Percentiles rank a stretch among this genome's conserved stretches.
phyloP scores from a whole-genome alignment of 2,329 filamentous ascomycete genomes.

The Dryadomyces quercivorus region DNA sequence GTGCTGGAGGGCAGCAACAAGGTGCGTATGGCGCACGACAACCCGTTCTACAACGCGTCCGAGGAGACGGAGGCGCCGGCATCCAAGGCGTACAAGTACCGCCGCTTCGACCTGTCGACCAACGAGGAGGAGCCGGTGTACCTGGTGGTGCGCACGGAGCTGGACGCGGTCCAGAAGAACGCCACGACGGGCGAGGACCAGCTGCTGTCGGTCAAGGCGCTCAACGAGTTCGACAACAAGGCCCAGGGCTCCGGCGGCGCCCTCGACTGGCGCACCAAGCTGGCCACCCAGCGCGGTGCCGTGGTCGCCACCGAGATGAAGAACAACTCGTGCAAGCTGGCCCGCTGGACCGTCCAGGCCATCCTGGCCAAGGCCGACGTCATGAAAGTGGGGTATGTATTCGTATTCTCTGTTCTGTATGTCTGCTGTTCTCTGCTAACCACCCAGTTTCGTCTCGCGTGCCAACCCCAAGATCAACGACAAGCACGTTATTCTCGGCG shows the following conservation, averaged over 20 bases:
- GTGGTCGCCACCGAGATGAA: conserved; percentile 99
- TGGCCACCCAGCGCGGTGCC: conserved; percentile 87
- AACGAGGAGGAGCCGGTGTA: conserved; percentile 92
- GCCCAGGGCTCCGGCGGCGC: conserved; percentile 90
- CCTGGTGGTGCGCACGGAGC: conserved; percentile 84
- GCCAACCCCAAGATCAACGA: conserved; percentile 85
- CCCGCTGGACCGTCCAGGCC: conserved; percentile 92
- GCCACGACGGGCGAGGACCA: conserved; percentile 85
- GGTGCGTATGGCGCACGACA: conserved; percentile 73
- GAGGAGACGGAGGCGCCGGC: conserved; percentile 91
- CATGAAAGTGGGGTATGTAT: conserved; percentile 87
- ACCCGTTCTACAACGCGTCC: conserved; percentile 92
- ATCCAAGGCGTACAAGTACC: conserved; percentile 97
- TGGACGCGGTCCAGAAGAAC: conserved; percentile 89
- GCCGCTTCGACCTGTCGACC: conserved; percentile 87
- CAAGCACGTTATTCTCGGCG: conserved; percentile 89
- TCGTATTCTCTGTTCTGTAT: no score
- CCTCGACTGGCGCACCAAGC: conserved; percentile 92
- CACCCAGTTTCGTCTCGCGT: conserved; percentile 76
- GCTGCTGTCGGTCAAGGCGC: conserved; percentile 80
- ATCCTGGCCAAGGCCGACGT: conserved; percentile 95
- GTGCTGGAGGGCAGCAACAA: conserved; percentile 74
- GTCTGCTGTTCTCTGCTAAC: conserved; percentile 5
- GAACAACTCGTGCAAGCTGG: conserved; percentile 99
- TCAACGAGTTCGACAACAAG: conserved; percentile 99